A percentile compares a stretch with the other conserved stretches of the same genome.
Evolutionary conservation across 331 rosid species (phyloP).

Genomic region (Stylosanthes scabra): DNA sequence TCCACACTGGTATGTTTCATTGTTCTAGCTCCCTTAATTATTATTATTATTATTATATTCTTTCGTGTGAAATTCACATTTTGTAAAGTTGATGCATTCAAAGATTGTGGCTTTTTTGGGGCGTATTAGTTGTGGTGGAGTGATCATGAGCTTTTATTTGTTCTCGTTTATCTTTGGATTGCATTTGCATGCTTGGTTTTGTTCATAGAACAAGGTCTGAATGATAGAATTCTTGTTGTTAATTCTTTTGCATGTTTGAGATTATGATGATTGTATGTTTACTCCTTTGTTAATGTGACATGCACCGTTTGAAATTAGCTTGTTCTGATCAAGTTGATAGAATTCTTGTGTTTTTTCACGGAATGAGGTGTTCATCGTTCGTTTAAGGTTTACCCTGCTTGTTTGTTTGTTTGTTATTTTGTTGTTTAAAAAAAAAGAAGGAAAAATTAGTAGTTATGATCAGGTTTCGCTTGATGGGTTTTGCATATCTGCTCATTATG

Average conservation of each 20-base stretch:
- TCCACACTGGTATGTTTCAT: background rate
- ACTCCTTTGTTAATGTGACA: constrained; percentile 2
- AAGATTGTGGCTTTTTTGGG: constrained; percentile 11
- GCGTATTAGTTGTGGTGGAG: constrained; percentile 23
- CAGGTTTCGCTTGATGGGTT: background rate
- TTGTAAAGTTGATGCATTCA: background rate
- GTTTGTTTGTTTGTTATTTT: background rate
- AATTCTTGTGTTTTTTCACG: background rate
- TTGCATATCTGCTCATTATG: constrained; percentile 1
- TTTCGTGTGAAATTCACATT: background rate
- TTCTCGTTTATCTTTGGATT: background rate
- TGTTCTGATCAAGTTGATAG: constrained; percentile 19
- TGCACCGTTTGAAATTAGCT: constrained; percentile 27
- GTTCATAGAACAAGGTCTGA: constrained; percentile 14
- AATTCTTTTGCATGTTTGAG: constrained; percentile 34
- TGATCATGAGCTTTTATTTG: constrained; percentile 4
- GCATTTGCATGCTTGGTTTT: constrained; percentile 39
- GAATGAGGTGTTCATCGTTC: constrained; percentile 14
- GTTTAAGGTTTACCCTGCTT: constrained; percentile 5
- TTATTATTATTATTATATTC: background rate
- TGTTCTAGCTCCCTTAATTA: background rate
- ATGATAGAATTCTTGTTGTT: background rate
- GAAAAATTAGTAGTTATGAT: constrained; percentile 5
- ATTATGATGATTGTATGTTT: constrained; percentile 16
- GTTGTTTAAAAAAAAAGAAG: background rate